phyloP scores from a whole-genome alignment of 768 basidiomycete genomes.

The Russula griseocarnosa region DNA sequence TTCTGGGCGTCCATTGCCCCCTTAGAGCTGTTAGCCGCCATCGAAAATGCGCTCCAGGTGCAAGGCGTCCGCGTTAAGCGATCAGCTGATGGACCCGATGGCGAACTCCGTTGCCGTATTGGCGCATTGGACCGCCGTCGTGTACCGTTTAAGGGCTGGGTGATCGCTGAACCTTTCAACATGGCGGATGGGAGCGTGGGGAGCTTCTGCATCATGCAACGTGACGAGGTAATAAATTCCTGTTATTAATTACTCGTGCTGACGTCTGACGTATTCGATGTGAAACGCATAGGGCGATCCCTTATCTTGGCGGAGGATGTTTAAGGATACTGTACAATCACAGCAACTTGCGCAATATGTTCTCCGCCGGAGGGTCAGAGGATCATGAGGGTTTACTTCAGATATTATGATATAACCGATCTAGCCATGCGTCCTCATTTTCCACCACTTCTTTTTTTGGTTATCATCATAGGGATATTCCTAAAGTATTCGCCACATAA shows the following conservation, averaged over 20 bases:
- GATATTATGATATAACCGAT: neutral
- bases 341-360: conserved; percentile 57
- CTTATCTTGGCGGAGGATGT: conserved; percentile 72
- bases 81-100: conserved; percentile 16
- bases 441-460: neutral
- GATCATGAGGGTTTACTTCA: neutral
- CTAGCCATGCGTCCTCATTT: neutral
- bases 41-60: conserved; percentile 50
- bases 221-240: conserved; percentile 53
- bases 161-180: conserved; percentile 61
- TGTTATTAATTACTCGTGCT: neutral
- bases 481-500: conserved; percentile 5
- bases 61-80: conserved; percentile 37
- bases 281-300: conserved; percentile 58
- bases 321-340: conserved; percentile 58
- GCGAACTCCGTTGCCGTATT: conserved; percentile 44
- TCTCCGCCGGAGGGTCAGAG: conserved; percentile 27
- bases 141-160: conserved; percentile 67
- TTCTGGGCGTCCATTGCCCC: conserved; percentile 69
- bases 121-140: conserved; percentile 66
- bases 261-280: conserved; percentile 2
- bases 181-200: conserved; percentile 44
- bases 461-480: neutral
- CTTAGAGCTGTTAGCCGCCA: conserved; percentile 45
- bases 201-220: conserved; percentile 65